Percentiles rank a stretch among this genome's conserved stretches.
Conservation (phyloP, 179 eudicot genomes). For the Beta corolliflora region DNA sequence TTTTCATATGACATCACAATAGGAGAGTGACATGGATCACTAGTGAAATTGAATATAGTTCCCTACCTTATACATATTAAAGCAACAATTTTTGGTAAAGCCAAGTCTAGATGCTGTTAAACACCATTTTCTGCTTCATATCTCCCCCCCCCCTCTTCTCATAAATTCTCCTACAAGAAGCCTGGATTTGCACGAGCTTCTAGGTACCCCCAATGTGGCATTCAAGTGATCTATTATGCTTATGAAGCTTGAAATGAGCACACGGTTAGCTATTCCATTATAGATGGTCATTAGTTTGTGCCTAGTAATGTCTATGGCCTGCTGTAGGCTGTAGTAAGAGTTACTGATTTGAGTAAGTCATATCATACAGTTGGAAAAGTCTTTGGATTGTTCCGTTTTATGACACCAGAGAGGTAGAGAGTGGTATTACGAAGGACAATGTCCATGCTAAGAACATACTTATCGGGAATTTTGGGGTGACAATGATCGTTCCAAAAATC, state of each 20-base stretch:
- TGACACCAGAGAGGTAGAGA: neutral
- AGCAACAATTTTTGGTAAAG: neutral
- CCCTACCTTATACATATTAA: neutral
- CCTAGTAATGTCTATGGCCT: neutral
- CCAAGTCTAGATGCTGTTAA: constrained; percentile 6
- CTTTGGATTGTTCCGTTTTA: neutral
- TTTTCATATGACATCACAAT: constrained; percentile 5
- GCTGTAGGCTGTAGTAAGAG: neutral
- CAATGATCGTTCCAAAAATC: neutral
- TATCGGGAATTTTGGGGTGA: neutral
- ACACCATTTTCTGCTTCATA: neutral
- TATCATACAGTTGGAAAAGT: neutral
- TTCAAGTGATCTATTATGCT: constrained; percentile 7
- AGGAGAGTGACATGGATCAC: constrained; percentile 20
- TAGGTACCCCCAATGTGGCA: neutral
- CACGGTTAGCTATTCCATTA: neutral
- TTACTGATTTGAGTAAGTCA: neutral
- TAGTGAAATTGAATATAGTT: constrained; percentile 16
- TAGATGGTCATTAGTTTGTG: neutral
- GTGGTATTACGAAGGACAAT: neutral
- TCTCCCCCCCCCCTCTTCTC: neutral
- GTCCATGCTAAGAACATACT: neutral
- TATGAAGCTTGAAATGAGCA: neutral
- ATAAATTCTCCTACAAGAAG: neutral
- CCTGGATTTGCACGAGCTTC: neutral